A percentile compares a stretch with the other conserved stretches of the same genome.
phyloP scores from a whole-genome alignment of 345 rosid species.

The Raphanus raphanistrum region DNA sequence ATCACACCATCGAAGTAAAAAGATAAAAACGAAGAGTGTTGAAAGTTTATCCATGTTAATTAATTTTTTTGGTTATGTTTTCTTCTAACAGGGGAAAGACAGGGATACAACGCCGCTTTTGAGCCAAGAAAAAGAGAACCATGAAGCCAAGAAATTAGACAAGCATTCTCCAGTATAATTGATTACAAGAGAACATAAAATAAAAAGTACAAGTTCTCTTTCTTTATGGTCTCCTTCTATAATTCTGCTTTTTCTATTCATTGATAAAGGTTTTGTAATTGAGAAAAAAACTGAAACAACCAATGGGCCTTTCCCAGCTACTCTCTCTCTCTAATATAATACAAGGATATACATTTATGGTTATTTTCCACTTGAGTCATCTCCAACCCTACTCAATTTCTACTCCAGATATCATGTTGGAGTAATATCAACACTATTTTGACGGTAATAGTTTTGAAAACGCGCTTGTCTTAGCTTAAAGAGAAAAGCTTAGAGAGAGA shows the following conservation, averaged over 20 bases:
- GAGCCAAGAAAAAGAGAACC: slow-evolving; percentile 66
- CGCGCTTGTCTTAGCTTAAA: too few species aligned
- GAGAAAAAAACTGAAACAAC: slow-evolving; percentile 1
- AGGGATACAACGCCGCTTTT: slow-evolving; percentile 69
- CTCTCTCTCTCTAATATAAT: not conserved
- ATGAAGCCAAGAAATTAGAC: slow-evolving; percentile 64
- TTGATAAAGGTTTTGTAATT: slow-evolving; percentile 34
- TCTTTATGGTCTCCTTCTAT: not conserved
- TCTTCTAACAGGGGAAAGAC: slow-evolving; percentile 61
- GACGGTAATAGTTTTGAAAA: too few species aligned
- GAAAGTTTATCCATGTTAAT: not conserved
- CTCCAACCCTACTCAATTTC: too few species aligned
- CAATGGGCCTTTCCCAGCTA: not conserved
- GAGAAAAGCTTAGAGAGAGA: too few species aligned
- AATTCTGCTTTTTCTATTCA: slow-evolving; percentile 17
- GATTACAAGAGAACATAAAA: slow-evolving; percentile 15
- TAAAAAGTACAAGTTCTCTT: not conserved
- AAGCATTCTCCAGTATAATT: slow-evolving; percentile 74
- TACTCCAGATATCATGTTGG: too few species aligned
- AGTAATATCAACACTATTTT: too few species aligned
- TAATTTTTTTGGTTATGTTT: not conserved
- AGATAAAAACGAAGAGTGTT: not conserved
- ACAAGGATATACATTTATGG: not conserved
- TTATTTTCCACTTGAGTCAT: not conserved
- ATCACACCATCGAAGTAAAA: not conserved